phyloP scores from a whole-genome alignment of 164 flowering plant species.

The Litsea cubeba region DNA sequence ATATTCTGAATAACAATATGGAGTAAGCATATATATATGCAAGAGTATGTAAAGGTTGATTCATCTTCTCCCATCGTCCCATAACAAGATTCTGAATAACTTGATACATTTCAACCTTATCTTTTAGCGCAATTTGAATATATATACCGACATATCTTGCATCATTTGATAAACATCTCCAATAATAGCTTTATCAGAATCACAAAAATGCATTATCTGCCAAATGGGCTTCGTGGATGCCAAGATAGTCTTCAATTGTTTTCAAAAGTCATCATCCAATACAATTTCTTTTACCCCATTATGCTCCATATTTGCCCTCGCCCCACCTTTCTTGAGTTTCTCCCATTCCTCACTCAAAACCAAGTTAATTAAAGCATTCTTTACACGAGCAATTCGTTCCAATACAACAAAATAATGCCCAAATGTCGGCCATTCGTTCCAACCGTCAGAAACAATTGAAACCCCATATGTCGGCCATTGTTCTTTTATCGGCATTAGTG shows the following conservation, averaged over 20 bases:
- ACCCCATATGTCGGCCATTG: neutral
- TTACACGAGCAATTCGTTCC: neutral
- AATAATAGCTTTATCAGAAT: no score
- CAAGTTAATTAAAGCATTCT: neutral
- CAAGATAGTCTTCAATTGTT: neutral
- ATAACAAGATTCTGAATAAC: neutral
- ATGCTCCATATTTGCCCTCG: neutral
- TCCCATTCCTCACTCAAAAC: no score
- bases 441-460: neutral
- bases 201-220: neutral
- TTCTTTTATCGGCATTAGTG: neutral
- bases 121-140: no score
- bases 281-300: neutral
- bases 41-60: neutral
- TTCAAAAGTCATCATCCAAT: neutral
- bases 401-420: neutral
- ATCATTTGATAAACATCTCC: neutral
- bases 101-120: neutral
- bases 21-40: neutral
- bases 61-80: neutral
- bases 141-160: no score
- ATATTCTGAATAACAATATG: no score
- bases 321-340: no score
- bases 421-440: neutral
- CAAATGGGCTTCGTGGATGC: neutral